Percentiles rank a stretch among this genome's conserved stretches.
Evolutionary conservation across 2,329 filamentous ascomycete species (phyloP).

Genomic region (Fusarium sp.): DNA sequence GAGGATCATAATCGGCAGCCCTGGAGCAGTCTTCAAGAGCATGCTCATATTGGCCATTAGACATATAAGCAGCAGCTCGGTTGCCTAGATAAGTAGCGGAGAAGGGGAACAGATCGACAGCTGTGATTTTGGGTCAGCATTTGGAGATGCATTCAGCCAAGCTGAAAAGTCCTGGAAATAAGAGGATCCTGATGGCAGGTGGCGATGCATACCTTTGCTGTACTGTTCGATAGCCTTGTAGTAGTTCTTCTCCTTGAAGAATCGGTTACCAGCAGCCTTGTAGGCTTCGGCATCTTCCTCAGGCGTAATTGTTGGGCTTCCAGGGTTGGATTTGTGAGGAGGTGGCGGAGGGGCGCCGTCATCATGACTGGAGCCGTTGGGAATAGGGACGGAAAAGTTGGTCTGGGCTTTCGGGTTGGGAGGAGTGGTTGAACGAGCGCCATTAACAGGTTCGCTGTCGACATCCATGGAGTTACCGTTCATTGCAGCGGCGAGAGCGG

Average conservation of each 20-base stretch:
- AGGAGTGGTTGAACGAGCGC: constrained; percentile 60
- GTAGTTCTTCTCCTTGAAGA: constrained; percentile 96
- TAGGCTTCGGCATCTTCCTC: constrained; percentile 86
- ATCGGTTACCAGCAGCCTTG: constrained; percentile 94
- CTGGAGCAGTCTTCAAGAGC: constrained; percentile 88
- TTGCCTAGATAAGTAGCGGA: constrained; percentile 94
- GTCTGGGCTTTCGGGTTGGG: constrained; percentile 53
- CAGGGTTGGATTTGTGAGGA: constrained; percentile 74
- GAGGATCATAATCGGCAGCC: constrained; percentile 84
- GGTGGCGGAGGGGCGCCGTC: constrained; percentile 72
- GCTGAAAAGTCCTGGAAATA: background rate
- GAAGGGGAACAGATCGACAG: constrained; percentile 85
- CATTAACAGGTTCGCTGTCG: constrained; percentile 71
- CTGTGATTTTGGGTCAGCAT: constrained; percentile 58
- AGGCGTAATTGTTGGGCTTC: constrained; percentile 64
- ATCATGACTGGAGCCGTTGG: constrained; percentile 57
- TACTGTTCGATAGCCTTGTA: constrained; percentile 90
- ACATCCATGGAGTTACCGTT: constrained; percentile 79
- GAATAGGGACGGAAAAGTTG: constrained; percentile 64
- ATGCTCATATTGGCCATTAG: constrained; percentile 79
- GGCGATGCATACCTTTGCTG: constrained; percentile 77
- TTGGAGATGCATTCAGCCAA: constrained; percentile 3
- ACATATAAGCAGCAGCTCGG: constrained; percentile 93
- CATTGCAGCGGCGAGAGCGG: constrained; percentile 70
- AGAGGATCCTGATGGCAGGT: background rate